A percentile compares a stretch with the other conserved stretches of the same genome.
These are phyloP conservation scores for Gastrolobium villosum DNA, from an alignment of 306 rosid species.

Conservation along the genomic window DNA sequence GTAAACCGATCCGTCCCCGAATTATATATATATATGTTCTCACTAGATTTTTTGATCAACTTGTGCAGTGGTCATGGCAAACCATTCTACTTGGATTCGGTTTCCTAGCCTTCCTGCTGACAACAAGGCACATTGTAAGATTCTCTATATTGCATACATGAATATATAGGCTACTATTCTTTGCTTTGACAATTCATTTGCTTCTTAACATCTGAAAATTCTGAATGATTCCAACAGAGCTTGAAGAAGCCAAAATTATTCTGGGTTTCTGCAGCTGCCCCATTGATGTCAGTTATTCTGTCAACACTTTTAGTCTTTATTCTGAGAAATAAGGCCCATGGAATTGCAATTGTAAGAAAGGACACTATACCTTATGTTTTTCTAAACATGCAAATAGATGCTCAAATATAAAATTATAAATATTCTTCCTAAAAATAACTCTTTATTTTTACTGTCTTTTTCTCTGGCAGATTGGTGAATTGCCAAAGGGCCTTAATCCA, in stretches of 20 bases:
- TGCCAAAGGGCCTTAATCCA: constrained; percentile 94
- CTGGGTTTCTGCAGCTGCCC: constrained; percentile 96
- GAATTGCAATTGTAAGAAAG: constrained; percentile 72
- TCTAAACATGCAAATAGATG: constrained; percentile 1
- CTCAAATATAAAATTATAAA: not conserved
- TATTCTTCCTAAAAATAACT: not conserved
- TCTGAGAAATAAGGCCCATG: constrained; percentile 60
- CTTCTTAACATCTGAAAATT: constrained; percentile 42
- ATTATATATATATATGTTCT: not conserved
- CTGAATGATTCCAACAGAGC: constrained; percentile 63
- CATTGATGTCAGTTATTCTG: constrained; percentile 85
- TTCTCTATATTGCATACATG: not conserved
- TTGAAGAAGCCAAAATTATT: constrained; percentile 83
- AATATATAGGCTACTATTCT: not conserved
- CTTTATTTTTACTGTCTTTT: not conserved
- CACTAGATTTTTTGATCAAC: constrained; percentile 34
- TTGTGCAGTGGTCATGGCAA: constrained; percentile 97
- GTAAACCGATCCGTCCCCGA: no score
- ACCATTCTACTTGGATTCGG: constrained; percentile 75
- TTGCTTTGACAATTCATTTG: constrained; percentile 9
- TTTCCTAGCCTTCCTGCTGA: constrained; percentile 72
- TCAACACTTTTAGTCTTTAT: constrained; percentile 84
- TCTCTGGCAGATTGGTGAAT: constrained; percentile 75
- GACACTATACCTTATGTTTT: not conserved
- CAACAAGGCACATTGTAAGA: constrained; percentile 88